Evolutionary conservation across 2,329 filamentous ascomycete genomes (phyloP).

Genomic region (Exophiala viscosa): DNA sequence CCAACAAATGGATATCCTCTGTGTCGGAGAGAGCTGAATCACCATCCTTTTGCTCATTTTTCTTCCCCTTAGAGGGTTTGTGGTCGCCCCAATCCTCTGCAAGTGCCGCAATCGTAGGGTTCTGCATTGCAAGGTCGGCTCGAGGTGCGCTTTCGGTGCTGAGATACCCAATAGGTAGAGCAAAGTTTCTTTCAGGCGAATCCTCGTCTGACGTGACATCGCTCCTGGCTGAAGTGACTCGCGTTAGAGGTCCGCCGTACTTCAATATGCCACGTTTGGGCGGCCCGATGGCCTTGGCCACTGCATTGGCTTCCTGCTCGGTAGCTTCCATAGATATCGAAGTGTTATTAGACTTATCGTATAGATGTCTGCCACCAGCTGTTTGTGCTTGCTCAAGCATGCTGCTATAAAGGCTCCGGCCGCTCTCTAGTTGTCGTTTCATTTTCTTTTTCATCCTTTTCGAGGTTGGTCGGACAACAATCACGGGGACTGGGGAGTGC

Average conservation of each 20-base stretch:
- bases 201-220: conserved; percentile 27
- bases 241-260: conserved; percentile 25
- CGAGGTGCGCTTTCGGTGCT: conserved; percentile 23
- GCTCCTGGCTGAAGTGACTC: conserved; percentile 20
- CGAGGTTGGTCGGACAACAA: conserved; percentile 81
- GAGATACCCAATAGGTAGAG: conserved; percentile 27
- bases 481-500: conserved; percentile 87
- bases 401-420: conserved; percentile 69
- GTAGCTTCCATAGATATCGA: conserved; percentile 31
- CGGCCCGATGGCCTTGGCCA: conserved; percentile 48
- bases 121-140: conserved; percentile 28
- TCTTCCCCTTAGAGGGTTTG: conserved; percentile 1
- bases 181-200: conserved; percentile 21
- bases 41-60: conserved; percentile 14
- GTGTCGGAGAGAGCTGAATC: conserved; percentile 16
- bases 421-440: conserved; percentile 75
- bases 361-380: conserved; percentile 50
- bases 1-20: conserved; percentile 16
- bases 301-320: conserved; percentile 50
- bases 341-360: conserved; percentile 38
- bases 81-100: conserved; percentile 23
- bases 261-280: conserved; percentile 28
- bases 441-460: conserved; percentile 87
- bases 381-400: conserved; percentile 66
- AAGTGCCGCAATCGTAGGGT: conserved; percentile 25